Base-by-base conservation (phyloP, 768 basidiomycete species). In the Naganishia vishniacii region DNA sequence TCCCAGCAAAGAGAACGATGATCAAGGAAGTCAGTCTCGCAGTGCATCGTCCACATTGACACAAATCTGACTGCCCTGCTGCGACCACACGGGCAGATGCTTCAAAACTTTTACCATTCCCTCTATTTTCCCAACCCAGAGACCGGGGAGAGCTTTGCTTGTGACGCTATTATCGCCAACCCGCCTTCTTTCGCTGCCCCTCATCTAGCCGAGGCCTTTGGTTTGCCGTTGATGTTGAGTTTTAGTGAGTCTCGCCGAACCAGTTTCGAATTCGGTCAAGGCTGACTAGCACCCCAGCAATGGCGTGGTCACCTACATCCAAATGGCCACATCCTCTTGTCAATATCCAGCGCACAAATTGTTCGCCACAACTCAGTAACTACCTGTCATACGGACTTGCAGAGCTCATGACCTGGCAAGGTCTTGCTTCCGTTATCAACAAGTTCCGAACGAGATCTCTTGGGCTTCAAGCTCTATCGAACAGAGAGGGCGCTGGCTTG, bases 151-250 rank as follows among this genome's bases (percentile, higher is more conserved):
- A 66, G 81, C 2, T 86, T 85, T 66, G 82, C 80, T 1, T 84
- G 83, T 1, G 84, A 86, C 68, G 84, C 84, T 0, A 84, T 86
- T 47, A 85, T 86, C 48, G 82, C 82, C 32, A 86, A 86, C 71
- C 85, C 85, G 18, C 85, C 85, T 0, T 80, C 83, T 4, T 86
- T 86, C 66, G 85, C 83, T 0, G 84, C 86, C 75, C 73, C 85
- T 4, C 85, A 86, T 65, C 83, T 84, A 56, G 85, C 85, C 1
- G 84, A 86, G 70, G 84, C 84, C 8, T 72, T 85, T 4, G 84
- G 84, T 0, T 79, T 85, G 26, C 84, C 84, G 2, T 72, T 85
- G 9, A 77, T 82, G 42, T 72, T 85, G 67, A 82, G 81, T 51
- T 85, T 86, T 71, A 85, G 75, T 77, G 47, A 68, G 74, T 68